Conservation (phyloP, 805 yeast genomes). For the Candida fluviatilis region DNA sequence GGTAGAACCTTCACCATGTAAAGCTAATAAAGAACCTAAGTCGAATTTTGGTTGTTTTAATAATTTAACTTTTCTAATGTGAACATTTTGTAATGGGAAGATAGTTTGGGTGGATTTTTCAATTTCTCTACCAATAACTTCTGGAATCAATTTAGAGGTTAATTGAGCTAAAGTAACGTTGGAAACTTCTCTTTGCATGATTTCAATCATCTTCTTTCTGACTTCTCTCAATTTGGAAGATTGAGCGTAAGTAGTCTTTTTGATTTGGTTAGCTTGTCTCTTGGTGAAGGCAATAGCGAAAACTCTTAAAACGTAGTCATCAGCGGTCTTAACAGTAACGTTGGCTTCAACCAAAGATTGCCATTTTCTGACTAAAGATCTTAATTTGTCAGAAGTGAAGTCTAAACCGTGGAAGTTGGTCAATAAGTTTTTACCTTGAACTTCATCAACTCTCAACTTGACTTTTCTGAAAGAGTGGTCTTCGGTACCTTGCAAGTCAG, state of each 20-base stretch:
- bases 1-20: constrained; percentile 92
- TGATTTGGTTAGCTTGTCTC: constrained; percentile 94
- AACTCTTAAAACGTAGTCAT: constrained; percentile 94
- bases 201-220: constrained; percentile 94
- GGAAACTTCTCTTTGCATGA: constrained; percentile 94
- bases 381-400: constrained; percentile 96
- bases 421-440: constrained; percentile 96
- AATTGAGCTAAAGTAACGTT: constrained; percentile 94
- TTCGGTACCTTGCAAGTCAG: constrained; percentile 98
- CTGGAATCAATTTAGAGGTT: constrained; percentile 96
- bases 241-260: constrained; percentile 97
- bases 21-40: constrained; percentile 91
- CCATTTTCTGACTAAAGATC: constrained; percentile 98
- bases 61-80: constrained; percentile 98
- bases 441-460: constrained; percentile 97
- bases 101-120: constrained; percentile 93
- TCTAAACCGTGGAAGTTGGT: constrained; percentile 99
- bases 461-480: constrained; percentile 98
- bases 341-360: constrained; percentile 97
- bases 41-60: constrained; percentile 99
- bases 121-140: constrained; percentile 97
- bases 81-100: constrained; percentile 97
- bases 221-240: constrained; percentile 95
- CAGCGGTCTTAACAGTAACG: constrained; percentile 97
- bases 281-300: constrained; percentile 98